Evolutionary conservation across 108 stramenopile genomes (phyloP).

Genomic region (Skeletonema menzelii): DNA sequence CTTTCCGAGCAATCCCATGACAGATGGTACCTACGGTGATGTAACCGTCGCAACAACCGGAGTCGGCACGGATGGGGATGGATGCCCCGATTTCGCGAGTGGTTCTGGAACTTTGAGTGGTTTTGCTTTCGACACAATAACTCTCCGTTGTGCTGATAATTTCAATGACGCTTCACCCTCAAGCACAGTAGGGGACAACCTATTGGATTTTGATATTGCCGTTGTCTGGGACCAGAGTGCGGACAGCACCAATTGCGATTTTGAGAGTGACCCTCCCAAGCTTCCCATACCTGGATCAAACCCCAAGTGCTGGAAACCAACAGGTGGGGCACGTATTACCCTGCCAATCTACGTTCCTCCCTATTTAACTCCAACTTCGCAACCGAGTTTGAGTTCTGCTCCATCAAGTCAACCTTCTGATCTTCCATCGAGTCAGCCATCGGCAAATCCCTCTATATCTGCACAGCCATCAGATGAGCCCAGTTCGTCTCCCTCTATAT

Average conservation of each 20-base stretch:
- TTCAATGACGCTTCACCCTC: background rate
- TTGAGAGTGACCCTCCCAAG: too few species aligned
- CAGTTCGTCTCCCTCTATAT: background rate
- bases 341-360: background rate
- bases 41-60: background rate
- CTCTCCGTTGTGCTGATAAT: background rate
- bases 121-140: background rate
- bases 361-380: background rate
- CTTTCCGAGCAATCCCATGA: background rate
- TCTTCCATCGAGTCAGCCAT: too few species aligned
- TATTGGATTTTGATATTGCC: background rate
- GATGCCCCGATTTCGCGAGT: background rate
- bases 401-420: constrained; percentile 3
- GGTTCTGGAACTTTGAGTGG: background rate
- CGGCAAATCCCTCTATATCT: background rate
- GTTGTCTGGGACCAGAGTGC: background rate
- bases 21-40: background rate
- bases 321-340: background rate
- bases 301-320: background rate
- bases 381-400: constrained; percentile 1
- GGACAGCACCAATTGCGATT: background rate
- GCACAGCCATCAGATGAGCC: background rate
- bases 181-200: background rate
- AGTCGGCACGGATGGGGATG: background rate
- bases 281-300: background rate